A percentile compares a stretch with the other conserved stretches of the same genome.
Evolutionary conservation across 441 rosid genomes (phyloP).

Genomic region (Erysimum cheiri): DNA sequence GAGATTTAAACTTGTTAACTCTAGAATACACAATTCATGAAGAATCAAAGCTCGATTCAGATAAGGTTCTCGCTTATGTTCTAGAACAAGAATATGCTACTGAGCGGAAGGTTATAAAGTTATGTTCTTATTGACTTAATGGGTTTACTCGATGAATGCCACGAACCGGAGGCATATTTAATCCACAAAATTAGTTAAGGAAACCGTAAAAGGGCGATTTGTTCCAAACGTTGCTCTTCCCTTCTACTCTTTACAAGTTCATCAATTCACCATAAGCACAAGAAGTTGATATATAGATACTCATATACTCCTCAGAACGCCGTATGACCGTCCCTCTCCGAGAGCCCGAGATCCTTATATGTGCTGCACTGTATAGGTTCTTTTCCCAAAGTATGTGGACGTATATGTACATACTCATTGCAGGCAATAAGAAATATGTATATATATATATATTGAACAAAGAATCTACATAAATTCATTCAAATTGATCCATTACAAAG

Average conservation of each 20-base stretch:
- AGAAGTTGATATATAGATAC: not conserved
- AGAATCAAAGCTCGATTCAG: not conserved
- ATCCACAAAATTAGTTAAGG: too few species aligned
- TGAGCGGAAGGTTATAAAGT: not conserved
- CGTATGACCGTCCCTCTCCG: too few species aligned
- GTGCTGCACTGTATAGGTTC: conserved; percentile 20
- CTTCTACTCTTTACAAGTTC: too few species aligned
- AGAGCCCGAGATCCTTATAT: too few species aligned
- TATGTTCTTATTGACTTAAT: too few species aligned
- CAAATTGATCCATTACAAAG: conserved; percentile 6
- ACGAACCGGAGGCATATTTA: too few species aligned
- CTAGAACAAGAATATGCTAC: not conserved
- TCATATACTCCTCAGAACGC: conserved; percentile 4
- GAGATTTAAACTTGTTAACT: not conserved
- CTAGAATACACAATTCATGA: not conserved
- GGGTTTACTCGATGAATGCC: too few species aligned
- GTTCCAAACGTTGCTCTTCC: too few species aligned
- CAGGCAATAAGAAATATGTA: conserved; percentile 21
- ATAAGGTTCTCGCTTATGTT: too few species aligned
- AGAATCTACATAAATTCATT: conserved; percentile 40
- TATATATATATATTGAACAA: conserved; percentile 28
- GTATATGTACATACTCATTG: conserved; percentile 11
- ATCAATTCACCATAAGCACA: too few species aligned
- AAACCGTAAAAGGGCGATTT: too few species aligned
- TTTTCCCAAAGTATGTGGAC: not conserved